Conservation (phyloP, 805 yeast genomes). For the Cyberlindnera galapagoensis region DNA sequence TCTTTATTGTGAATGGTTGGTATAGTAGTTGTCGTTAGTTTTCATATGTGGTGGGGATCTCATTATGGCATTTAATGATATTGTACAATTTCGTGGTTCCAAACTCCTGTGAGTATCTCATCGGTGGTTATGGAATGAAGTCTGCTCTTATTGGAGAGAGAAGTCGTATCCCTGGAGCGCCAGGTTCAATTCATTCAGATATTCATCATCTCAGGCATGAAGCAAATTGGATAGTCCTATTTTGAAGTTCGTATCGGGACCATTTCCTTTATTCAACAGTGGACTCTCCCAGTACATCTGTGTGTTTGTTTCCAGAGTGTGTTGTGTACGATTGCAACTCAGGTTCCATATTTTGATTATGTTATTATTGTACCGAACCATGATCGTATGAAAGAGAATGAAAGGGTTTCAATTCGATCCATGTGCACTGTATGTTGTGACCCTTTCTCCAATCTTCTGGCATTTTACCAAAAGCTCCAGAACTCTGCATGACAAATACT, state of each 20-base stretch:
- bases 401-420: too few relatives aligned
- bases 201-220: constrained; percentile 34
- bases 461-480: too few relatives aligned
- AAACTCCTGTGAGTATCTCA: constrained; percentile 32
- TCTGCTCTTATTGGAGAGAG: constrained; percentile 40
- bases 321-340: constrained; percentile 50
- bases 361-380: constrained; percentile 39
- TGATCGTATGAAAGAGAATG: too few relatives aligned
- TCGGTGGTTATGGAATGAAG: constrained; percentile 46
- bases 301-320: constrained; percentile 51
- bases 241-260: constrained; percentile 35
- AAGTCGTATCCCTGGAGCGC: constrained; percentile 33
- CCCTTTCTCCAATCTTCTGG: too few relatives aligned
- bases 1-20: constrained; percentile 30
- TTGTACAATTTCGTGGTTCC: constrained; percentile 23
- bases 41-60: constrained; percentile 7
- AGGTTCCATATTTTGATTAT: constrained; percentile 47
- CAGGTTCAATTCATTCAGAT: constrained; percentile 1
- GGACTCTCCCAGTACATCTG: constrained; percentile 68
- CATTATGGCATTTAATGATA: constrained; percentile 13
- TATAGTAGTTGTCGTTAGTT: constrained; percentile 22
- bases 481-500: too few relatives aligned
- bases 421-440: too few relatives aligned
- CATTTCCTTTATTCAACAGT: constrained; percentile 11
- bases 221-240: too few relatives aligned